Evolutionary conservation across 2,329 filamentous ascomycete genomes (phyloP), one percentile per base, ranked within the genome.

Genomic region (Fusarium sp.): DNA sequence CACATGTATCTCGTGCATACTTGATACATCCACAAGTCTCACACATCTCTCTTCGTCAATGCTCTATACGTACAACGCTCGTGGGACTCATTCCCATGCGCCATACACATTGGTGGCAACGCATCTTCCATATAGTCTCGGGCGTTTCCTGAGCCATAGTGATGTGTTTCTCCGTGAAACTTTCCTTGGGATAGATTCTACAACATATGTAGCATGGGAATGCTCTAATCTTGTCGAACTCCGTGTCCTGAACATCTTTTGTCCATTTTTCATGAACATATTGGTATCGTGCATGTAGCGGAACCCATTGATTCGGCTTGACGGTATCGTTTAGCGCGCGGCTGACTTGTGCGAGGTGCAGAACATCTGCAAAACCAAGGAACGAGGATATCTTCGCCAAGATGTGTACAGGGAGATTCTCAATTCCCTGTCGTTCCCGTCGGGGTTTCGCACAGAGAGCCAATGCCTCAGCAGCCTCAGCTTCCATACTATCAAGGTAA

Each of bases 121-220:
- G 58, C 62, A 69, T 58, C 32, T 53, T 74, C 69, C 71, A 74
- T 8, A 52, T 24, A 0, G 57, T 70, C 12, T 57, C 30, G 8
- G 62, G 64, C 1, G 38, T 20, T 4, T 30, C 30, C 18, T 25
- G n/a, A 1, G 38, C 46, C 60, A 54, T 32, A 0, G 6, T 6
- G 4, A 71, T 27, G 34, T 71, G 65, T 1, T 20, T 38, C 2
- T 16, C 1, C 2, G 62, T 62, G 38, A 74, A 74, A 24, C 53
- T 67, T 4, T 3, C 30, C 30, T 29, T 48, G 12, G 53, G 56
- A 1, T 41, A 58, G 6, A 67, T 45, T 15, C 41, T 65, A 20
- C 48, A 69, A 53, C 72, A 74, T n/a, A 53, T 18, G 20, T 63
- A 74, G 56, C 72, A 74, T 3, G 71, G 72, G 18, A 55, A 67